A percentile compares a stretch with the other conserved stretches of the same genome.
phyloP scores from a whole-genome alignment of 805 yeast species.

The Zygoascus bituminiphila region DNA sequence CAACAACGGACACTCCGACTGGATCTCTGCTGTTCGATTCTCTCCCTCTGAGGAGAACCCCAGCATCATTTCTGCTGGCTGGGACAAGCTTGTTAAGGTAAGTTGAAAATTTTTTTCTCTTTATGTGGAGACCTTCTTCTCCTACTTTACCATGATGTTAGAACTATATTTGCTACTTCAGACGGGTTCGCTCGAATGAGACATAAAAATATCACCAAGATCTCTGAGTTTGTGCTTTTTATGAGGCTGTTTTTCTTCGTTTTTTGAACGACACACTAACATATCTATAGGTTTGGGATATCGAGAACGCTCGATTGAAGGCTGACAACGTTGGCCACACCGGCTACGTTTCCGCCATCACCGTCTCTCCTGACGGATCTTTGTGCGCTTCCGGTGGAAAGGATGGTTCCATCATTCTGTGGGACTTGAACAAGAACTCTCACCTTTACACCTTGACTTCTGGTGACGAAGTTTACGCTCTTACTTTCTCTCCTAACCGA shows the following conservation, averaged over 20 bases:
- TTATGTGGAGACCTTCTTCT: constrained; percentile 31
- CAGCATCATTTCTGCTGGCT: constrained; percentile 90
- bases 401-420: constrained; percentile 96
- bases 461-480: constrained; percentile 94
- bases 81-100: constrained; percentile 99
- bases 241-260: not conserved
- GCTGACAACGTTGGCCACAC: constrained; percentile 99
- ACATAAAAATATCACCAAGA: constrained; percentile 91
- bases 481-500: constrained; percentile 99
- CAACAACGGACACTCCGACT: constrained; percentile 68
- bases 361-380: constrained; percentile 99
- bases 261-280: constrained; percentile 17
- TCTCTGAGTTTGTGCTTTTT: constrained; percentile 59
- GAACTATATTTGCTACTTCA: constrained; percentile 97
- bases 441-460: constrained; percentile 90
- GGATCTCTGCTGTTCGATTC: constrained; percentile 98
- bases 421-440: constrained; percentile 86
- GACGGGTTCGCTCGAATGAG: constrained; percentile 84
- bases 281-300: constrained; percentile 79
- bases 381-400: constrained; percentile 99
- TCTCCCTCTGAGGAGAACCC: constrained; percentile 62
- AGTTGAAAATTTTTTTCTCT: constrained; percentile 35
- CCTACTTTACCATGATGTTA: constrained; percentile 79
- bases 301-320: constrained; percentile 70
- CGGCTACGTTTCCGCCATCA: constrained; percentile 94